phyloP scores from a whole-genome alignment of 148 eudicot species.

The Euryodendron excelsum region DNA sequence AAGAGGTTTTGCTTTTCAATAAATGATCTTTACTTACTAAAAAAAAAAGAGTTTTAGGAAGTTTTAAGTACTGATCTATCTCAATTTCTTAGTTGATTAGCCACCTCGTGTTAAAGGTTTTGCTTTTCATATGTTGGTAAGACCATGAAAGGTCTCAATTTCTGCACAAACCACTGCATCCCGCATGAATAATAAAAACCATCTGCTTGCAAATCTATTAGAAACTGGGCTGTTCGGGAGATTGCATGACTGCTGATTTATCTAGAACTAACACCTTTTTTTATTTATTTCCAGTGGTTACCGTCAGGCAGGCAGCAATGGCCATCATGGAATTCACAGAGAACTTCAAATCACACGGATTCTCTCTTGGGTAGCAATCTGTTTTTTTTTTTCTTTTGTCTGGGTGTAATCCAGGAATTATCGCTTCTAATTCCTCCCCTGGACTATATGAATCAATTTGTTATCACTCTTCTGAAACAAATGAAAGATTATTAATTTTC shows the following conservation, averaged over 20 bases:
- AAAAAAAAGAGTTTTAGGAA: too few relatives aligned
- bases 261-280: not conserved
- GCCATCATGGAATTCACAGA: constrained; percentile 32
- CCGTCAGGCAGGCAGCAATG: constrained; percentile 20
- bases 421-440: not conserved
- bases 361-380: not conserved
- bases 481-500: not conserved
- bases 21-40: too few relatives aligned
- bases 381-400: not conserved
- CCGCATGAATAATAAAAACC: not conserved
- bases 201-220: not conserved
- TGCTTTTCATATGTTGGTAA: not conserved
- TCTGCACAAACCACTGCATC: not conserved
- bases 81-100: too few relatives aligned
- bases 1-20: too few relatives aligned
- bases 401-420: not conserved
- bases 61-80: too few relatives aligned
- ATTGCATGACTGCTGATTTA: too few relatives aligned
- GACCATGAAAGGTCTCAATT: not conserved
- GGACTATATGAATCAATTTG: not conserved
- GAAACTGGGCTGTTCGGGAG: not conserved
- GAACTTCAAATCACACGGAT: constrained; percentile 45
- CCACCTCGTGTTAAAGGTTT: too few relatives aligned
- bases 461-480: not conserved
- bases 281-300: constrained; percentile 11